Evolutionary conservation across 345 rosid genomes (phyloP), one percentile per base, ranked within the genome.

Genomic region (Cochlearia excelsa): DNA sequence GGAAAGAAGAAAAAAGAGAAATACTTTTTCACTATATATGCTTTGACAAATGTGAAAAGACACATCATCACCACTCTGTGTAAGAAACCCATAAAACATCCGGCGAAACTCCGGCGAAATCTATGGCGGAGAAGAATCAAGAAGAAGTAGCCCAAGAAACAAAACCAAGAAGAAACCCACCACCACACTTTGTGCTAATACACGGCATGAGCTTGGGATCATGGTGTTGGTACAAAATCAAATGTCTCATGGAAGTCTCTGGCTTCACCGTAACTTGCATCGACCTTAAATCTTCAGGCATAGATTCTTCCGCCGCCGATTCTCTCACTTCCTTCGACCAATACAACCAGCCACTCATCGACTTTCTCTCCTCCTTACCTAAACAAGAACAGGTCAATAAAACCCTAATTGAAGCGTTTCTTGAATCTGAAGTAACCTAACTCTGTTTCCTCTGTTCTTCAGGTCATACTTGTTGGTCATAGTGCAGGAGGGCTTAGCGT

Each of bases 221-320:
- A 7, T 92, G 98, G 98, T 88, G 98, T 73, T 92, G 98, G 98
- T 92, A 86, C 81, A 92, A 81, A 55, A 63, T 92, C 66, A 73
- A 80, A 54, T 67, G 83, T 51, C 79, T 86, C 27, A 75, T 92
- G 82, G 98, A 92, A 84, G 76, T 45, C 62, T 84, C 90, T 37
- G 93, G 98, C 47, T 81, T 68, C 73, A 51, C 54, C 30, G 98
- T 86, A 39, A 71, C 95, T 38, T 92, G 98, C 79, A 71, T 91
- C 63, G 89, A 91, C 66, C 95, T 87, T 57, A 84, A 77, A 65
- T 65, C 81, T 9, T 54, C 85, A 3, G 98, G 98, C 10, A 73
- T 75, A 35, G 91, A 91, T 67, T 71, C 33, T 5, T 33, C 88
- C 27, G 71, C 79, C 44, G 73, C 84, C 1, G 68, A 81, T 61